A percentile compares a stretch with the other conserved stretches of the same genome.
Evolutionary conservation across 2,329 filamentous ascomycete species (phyloP).

Genomic region (Colletotrichum sp.): DNA sequence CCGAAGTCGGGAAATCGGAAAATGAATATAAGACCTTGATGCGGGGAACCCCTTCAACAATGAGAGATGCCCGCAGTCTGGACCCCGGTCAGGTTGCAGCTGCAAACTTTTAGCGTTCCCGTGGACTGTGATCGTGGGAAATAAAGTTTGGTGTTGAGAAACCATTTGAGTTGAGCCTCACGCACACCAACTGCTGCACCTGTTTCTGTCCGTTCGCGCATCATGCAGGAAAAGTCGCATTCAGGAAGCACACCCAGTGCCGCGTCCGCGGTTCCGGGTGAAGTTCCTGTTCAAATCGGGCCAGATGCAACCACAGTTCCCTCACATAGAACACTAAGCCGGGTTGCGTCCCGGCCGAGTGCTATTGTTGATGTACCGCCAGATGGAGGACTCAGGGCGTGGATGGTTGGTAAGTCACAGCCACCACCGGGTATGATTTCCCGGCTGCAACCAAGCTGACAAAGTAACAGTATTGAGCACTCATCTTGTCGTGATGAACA

Average conservation of each 20-base stretch:
- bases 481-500: slow-evolving; percentile 55
- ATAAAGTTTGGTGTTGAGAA: background rate
- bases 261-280: background rate
- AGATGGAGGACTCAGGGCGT: slow-evolving; percentile 53
- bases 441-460: background rate
- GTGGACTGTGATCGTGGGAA: background rate
- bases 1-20: background rate
- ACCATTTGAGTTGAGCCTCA: background rate
- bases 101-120: background rate
- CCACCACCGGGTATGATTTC: background rate
- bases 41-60: background rate
- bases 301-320: background rate
- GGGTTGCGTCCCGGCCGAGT: slow-evolving; percentile 43
- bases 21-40: background rate
- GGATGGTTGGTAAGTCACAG: slow-evolving; percentile 45
- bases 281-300: background rate
- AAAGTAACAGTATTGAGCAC: slow-evolving; percentile 34
- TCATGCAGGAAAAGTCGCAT: background rate
- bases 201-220: background rate
- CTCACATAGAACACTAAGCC: slow-evolving; percentile 31
- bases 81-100: background rate
- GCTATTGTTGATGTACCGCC: slow-evolving; percentile 52
- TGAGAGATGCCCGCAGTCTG: background rate
- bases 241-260: background rate
- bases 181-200: background rate